These are phyloP conservation scores for Dispira parvispora DNA, from an alignment of 192 early-diverging fungal species.

Conservation along the genomic window DNA sequence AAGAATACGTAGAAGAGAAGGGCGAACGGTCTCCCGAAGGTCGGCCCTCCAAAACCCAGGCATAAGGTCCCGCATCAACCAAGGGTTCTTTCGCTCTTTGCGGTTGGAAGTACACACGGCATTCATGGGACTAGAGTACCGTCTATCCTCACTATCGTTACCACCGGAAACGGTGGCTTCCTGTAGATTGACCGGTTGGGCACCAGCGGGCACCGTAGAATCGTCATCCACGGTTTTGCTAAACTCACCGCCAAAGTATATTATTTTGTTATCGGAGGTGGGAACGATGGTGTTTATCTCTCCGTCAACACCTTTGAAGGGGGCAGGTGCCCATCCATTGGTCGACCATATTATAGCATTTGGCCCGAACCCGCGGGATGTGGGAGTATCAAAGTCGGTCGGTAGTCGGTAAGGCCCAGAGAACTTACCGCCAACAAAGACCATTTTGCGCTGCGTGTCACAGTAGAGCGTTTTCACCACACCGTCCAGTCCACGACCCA, in stretches of 20 bases:
- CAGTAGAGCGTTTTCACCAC: conserved; percentile 27
- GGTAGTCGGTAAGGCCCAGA: conserved; percentile 16
- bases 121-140: conserved; percentile 26
- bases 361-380: conserved; percentile 19
- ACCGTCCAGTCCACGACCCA: conserved; percentile 24
- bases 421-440: conserved; percentile 31
- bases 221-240: conserved; percentile 45
- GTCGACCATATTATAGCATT: conserved; percentile 17
- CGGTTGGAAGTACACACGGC: conserved; percentile 25
- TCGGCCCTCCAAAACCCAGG: conserved; percentile 47
- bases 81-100: conserved; percentile 30
- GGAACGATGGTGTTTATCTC: conserved; percentile 39
- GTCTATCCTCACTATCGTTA: conserved; percentile 24
- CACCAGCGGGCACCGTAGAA: conserved; percentile 23
- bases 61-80: conserved; percentile 50
- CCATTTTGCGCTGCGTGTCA: conserved; percentile 19
- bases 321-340: conserved; percentile 32
- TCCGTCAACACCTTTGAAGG: conserved; percentile 53
- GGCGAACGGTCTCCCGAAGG: conserved; percentile 34
- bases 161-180: conserved; percentile 29
- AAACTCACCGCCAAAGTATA: conserved; percentile 55
- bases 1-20: conserved; percentile 44
- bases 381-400: conserved; percentile 16
- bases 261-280: conserved; percentile 22
- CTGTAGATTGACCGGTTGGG: conserved; percentile 31